Percentiles rank a stretch among this genome's conserved stretches.
Conservation (phyloP, 345 rosid species). For the Salix suchowensis region DNA sequence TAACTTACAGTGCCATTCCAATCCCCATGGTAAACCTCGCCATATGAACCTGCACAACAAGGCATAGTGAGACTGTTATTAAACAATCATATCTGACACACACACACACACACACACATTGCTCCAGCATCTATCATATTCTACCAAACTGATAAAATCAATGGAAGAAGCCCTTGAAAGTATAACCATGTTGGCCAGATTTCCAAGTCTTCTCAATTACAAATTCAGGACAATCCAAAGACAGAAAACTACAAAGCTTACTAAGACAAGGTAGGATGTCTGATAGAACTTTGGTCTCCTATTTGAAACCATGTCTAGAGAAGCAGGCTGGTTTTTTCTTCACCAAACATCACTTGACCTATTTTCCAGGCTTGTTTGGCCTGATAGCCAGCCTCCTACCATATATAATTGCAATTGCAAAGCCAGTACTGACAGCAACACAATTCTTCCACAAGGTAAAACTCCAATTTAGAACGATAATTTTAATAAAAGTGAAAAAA, state of each 20-base stretch:
- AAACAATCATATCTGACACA: not conserved
- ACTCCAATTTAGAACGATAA: not conserved
- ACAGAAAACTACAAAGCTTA: not conserved
- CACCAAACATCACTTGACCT: not conserved
- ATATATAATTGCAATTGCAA: not conserved
- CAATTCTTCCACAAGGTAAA: not conserved
- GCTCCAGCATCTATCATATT: conserved; percentile 5
- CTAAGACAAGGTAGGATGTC: not conserved
- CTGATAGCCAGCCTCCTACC: not conserved
- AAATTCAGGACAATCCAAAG: not conserved
- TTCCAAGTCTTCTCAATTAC: not conserved
- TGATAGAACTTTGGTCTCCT: conserved; percentile 4
- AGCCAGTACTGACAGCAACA: not conserved
- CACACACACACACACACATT: too few species aligned
- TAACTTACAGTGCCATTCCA: conserved; percentile 95
- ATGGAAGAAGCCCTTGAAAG: not conserved
- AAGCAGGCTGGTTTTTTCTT: conserved; percentile 9
- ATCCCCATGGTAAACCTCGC: conserved; percentile 87
- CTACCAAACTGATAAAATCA: not conserved
- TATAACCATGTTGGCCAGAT: not conserved
- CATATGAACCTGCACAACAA: conserved; percentile 75
- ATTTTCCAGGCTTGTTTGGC: not conserved
- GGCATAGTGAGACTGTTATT: not conserved
- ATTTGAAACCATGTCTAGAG: not conserved
- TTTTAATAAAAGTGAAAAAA: not conserved